Evolutionary conservation across 768 basidiomycete genomes (phyloP).

Genomic region (Lactarius akahatsu): DNA sequence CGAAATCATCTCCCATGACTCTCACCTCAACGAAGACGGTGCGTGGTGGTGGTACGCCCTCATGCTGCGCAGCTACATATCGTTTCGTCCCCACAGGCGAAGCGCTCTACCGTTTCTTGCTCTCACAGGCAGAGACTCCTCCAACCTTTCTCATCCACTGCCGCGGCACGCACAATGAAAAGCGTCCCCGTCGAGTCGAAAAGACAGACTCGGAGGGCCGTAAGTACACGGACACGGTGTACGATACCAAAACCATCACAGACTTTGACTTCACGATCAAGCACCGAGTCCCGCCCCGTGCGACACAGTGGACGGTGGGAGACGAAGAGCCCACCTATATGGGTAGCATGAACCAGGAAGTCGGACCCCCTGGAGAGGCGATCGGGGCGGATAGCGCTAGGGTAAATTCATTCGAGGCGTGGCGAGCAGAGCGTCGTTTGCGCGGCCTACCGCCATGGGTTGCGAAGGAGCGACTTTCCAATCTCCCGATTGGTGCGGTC

Average conservation of each 20-base stretch:
- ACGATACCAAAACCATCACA: constrained; percentile 56
- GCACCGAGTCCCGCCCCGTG: constrained; percentile 40
- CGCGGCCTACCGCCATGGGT: constrained; percentile 57
- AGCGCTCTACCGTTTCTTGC: constrained; percentile 73
- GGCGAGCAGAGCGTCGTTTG: constrained; percentile 44
- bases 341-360: constrained; percentile 59
- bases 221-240: constrained; percentile 42
- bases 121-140: constrained; percentile 49
- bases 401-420: constrained; percentile 44
- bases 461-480: background rate
- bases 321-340: constrained; percentile 66
- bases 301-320: constrained; percentile 58
- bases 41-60: constrained; percentile 21
- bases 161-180: constrained; percentile 58
- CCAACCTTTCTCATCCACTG: constrained; percentile 51
- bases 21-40: constrained; percentile 67
- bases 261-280: constrained; percentile 74
- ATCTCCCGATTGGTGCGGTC: constrained; percentile 2
- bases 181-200: constrained; percentile 47
- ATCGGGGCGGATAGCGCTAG: constrained; percentile 47
- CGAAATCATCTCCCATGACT: constrained; percentile 67
- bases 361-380: constrained; percentile 41
- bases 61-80: constrained; percentile 16
- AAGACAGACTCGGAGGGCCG: constrained; percentile 39
- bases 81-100: constrained; percentile 45